Base-by-base conservation (phyloP, 345 rosid genomes). In the Arabis alpina region DNA sequence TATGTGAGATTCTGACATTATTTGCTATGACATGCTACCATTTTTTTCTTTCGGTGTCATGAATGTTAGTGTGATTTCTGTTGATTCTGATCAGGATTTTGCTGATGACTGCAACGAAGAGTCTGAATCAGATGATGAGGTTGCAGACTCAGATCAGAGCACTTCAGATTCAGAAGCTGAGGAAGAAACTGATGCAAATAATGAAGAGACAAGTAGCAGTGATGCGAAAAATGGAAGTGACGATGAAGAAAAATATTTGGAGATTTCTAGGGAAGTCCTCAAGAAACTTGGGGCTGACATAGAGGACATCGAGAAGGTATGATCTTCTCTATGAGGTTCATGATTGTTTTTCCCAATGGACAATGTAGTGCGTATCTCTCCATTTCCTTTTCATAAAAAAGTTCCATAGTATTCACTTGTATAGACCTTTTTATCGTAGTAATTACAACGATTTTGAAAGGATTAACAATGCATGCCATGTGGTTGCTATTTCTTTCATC, bases 241-340 rank as follows among this genome's bases (percentile, higher is more conserved):
- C 54, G 84, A 85, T 54, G 89, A 80, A 70, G 95, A 72, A 80
- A 86, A 89, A 85, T 82, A 76, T 65, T 67, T 76, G 80, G 96
- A 74, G 73, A 68, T 88, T 63, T 91, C 96, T 68, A 93, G 82
- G 73, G 90, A 85, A 68, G 96, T 96, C 54, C 78, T 92, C 47
- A 87, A 79, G 85, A 95, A 92, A 80, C 91, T 92, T 67, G 78
- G 83, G 68, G 88, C 97, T 3, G 82, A 77, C 76, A 81, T 89
- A 36, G 91, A 89, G 72, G 96, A 89, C 11, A 86, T 95, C 51
- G 93, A 82, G 74, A 85, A 86, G 92, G 99, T 94, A 78, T 68
- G 39, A 40, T 79, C 61, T 60, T 44, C 32, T 64, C 9, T 66
- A 56, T 28, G 44, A 64, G 32, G 25, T 40, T 71, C 44, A 44